Evolutionary conservation across 306 rosid species (phyloP).

Genomic region (Cucurbita pepo): DNA sequence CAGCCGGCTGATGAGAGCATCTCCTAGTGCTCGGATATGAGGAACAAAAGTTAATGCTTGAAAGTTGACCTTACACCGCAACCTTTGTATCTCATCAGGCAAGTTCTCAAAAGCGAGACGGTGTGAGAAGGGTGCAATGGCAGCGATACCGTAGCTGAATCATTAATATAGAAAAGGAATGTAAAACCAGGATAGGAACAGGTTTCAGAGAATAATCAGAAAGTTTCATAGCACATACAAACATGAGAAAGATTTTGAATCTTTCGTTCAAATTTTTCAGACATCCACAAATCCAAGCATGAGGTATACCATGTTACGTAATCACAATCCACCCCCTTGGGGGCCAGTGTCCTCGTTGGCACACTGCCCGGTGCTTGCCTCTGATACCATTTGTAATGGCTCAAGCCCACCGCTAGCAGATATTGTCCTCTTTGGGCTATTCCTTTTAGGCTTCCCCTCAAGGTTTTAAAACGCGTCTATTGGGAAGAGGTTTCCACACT

Average conservation of each 20-base stretch:
- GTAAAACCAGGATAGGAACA: slow-evolving; percentile 2
- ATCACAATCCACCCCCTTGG: neutral
- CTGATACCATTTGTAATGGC: too few species aligned
- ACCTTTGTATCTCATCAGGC: slow-evolving; percentile 73
- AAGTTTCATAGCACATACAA: neutral
- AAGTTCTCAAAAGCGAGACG: slow-evolving; percentile 83
- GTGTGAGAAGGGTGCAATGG: slow-evolving; percentile 89
- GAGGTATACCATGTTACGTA: neutral
- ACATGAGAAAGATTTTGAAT: neutral
- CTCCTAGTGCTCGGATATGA: slow-evolving; percentile 68
- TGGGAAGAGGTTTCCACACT: too few species aligned
- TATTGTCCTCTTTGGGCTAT: too few species aligned
- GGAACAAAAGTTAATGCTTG: slow-evolving; percentile 84
- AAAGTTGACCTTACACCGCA: slow-evolving; percentile 92
- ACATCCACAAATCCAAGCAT: neutral
- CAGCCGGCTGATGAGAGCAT: slow-evolving; percentile 67
- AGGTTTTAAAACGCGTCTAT: too few species aligned
- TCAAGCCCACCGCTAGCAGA: too few species aligned
- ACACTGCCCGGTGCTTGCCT: too few species aligned
- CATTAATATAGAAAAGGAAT: slow-evolving; percentile 5
- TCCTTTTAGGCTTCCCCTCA: too few species aligned
- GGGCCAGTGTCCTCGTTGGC: too few species aligned
- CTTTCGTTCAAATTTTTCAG: neutral
- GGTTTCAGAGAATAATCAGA: neutral
- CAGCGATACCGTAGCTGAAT: slow-evolving; percentile 80